Base-by-base conservation (phyloP, 1,139 yeast genomes). In the Magnusiomyces clavatus region DNA sequence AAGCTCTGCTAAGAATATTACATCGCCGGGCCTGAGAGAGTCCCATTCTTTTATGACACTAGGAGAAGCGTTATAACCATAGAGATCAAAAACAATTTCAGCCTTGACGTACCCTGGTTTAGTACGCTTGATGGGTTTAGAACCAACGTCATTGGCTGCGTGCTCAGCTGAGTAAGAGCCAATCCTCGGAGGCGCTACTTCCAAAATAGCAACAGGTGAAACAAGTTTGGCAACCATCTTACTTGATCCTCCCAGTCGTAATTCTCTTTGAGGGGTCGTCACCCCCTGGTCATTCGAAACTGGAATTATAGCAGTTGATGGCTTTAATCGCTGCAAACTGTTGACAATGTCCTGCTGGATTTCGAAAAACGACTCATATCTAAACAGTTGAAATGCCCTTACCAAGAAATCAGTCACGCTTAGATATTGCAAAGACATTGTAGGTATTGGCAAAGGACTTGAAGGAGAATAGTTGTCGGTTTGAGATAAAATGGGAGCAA, bases 321-420 rank as follows among this genome's bases (percentile, higher is more conserved):
- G 63, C 46, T 57, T 58, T 17, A 69, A 57, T 35, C 70, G 60
- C 19, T 51, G 10, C 1, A 64, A 47, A 1, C 62, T 60, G 4
- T 54, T 50, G 34, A 56, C 56, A 5, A 72, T 35, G 46, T 71
- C 72, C 1, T 52, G 41, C 5, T 58, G 49, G 24, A 71, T 57
- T 3, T 58, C 61, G 13, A 51, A 53, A 48, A 63, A 60, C 0
- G 59, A 46, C 20, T 62, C 65, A 2, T 54, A 50, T 14, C 66
- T 58, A 2, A 53, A 50, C 1, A 61, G 49, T 11, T 56, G 52
- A 43, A 64, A 65, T 1, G 60, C 53, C 38, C 76, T 64, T 5
- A 61, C 47, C 3, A 70, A 47, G 19, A 69, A 64, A 55, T 75
- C 79, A 4, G 64, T 55, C 6, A 65, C 43, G 2, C 73, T 65